phyloP scores from a whole-genome alignment of 352 stramenopile genomes.

The Globisporangium paroecandrum region DNA sequence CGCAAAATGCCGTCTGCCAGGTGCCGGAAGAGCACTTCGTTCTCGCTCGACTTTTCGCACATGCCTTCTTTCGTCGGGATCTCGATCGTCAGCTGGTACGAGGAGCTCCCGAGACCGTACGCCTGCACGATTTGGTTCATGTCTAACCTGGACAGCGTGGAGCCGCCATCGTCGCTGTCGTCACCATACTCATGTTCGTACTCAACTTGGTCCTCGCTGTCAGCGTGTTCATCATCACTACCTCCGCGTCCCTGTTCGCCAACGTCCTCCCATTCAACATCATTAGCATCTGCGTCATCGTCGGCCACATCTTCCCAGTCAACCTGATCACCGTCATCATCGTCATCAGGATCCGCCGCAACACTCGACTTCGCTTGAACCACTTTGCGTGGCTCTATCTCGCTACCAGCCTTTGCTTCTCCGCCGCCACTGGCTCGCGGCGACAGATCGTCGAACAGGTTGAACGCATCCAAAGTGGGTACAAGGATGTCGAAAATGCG shows the following conservation, averaged over 20 bases:
- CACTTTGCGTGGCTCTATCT: neutral
- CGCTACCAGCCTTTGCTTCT: neutral
- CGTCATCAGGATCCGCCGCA: neutral
- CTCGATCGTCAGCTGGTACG: conserved; percentile 70
- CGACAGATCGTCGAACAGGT: conserved; percentile 18
- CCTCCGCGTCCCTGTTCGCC: conserved; percentile 1
- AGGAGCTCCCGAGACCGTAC: conserved; percentile 72
- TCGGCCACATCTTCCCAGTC: neutral
- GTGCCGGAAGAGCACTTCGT: conserved; percentile 56
- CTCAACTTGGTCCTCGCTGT: conserved; percentile 14
- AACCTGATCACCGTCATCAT: neutral
- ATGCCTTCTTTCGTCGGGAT: conserved; percentile 41
- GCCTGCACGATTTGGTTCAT: conserved; percentile 77
- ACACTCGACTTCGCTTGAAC: neutral
- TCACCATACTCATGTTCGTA: conserved; percentile 19
- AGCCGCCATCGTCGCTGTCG: conserved; percentile 8
- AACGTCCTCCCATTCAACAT: conserved; percentile 31
- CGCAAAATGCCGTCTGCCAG: conserved; percentile 51
- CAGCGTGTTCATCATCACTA: conserved; percentile 12
- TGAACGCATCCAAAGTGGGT: conserved; percentile 67
- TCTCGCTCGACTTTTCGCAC: conserved; percentile 60
- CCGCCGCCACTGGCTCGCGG: neutral
- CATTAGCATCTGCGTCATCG: conserved; percentile 15
- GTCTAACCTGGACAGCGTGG: conserved; percentile 35
- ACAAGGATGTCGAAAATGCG: conserved; percentile 74